Percentiles rank a stretch among this genome's conserved stretches.
These are phyloP conservation scores for Russula foetens DNA, from an alignment of 768 basidiomycete genomes.

Conservation along the genomic window DNA sequence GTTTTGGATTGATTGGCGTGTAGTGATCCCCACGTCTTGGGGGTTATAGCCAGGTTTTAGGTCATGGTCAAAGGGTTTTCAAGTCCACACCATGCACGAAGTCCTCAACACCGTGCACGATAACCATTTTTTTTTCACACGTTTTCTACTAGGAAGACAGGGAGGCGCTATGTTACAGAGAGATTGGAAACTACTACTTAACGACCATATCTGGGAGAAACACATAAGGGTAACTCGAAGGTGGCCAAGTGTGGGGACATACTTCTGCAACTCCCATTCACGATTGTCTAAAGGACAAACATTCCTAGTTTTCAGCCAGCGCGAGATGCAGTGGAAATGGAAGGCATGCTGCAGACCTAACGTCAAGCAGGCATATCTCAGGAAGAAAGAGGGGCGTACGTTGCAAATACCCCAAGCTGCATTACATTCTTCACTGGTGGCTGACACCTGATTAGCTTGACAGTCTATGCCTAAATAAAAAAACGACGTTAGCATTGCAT, in stretches of 20 bases:
- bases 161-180: constrained; percentile 8
- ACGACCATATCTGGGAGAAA: constrained; percentile 34
- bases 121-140: not conserved
- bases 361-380: not conserved
- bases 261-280: constrained; percentile 97
- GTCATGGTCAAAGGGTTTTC: too few relatives aligned
- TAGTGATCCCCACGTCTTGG: too few relatives aligned
- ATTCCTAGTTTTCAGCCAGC: constrained; percentile 97
- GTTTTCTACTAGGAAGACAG: not conserved
- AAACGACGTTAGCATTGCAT: constrained; percentile 2
- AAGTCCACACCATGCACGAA: not conserved
- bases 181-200: constrained; percentile 20
- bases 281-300: constrained; percentile 93
- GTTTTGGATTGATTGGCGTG: too few relatives aligned
- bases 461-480: constrained; percentile 84
- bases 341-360: constrained; percentile 72
- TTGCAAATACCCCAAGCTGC: constrained; percentile 99
- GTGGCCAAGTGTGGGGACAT: constrained; percentile 26
- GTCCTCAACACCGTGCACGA: not conserved
- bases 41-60: too few relatives aligned
- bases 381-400: constrained; percentile 37
- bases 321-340: constrained; percentile 99
- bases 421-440: constrained; percentile 93
- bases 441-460: constrained; percentile 97
- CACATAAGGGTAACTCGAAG: not conserved